Percentiles rank a stretch among this genome's conserved stretches.
phyloP scores from a whole-genome alignment of 495 filamentous ascomycete species.

The Bryoglossum gracile region DNA sequence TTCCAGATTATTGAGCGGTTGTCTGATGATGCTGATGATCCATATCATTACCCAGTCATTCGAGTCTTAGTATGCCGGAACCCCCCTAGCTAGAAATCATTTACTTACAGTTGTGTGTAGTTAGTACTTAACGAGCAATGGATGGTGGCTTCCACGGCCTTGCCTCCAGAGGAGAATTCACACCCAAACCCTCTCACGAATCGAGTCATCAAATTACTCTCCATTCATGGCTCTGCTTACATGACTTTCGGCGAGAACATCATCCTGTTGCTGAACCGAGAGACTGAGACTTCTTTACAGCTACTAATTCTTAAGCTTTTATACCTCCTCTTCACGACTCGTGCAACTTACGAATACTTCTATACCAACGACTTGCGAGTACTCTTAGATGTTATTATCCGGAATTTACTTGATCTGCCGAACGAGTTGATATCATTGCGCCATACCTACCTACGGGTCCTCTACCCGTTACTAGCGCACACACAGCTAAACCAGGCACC shows the following conservation, averaged over 20 bases:
- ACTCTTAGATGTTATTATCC: conserved; percentile 89
- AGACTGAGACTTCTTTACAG: conserved; percentile 88
- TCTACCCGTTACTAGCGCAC: conserved; percentile 83
- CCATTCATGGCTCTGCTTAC: conserved; percentile 67
- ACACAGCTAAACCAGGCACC: conserved; percentile 80
- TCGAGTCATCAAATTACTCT: conserved; percentile 83
- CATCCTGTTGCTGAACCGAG: conserved; percentile 90
- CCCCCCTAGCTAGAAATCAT: conserved; percentile 1
- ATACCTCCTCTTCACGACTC: conserved; percentile 89
- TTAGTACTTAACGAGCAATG: conserved; percentile 97
- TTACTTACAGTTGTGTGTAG: conserved; percentile 38
- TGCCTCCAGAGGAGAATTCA: conserved; percentile 45
- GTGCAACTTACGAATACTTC: conserved; percentile 91
- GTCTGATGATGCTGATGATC: conserved; percentile 85
- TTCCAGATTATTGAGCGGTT: conserved; percentile 85
- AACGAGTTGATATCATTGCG: conserved; percentile 71
- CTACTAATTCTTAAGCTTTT: conserved; percentile 91
- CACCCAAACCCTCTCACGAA: conserved; percentile 62
- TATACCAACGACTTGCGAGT: conserved; percentile 96
- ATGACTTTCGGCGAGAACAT: conserved; percentile 98
- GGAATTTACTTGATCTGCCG: conserved; percentile 88
- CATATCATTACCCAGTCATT: conserved; percentile 94
- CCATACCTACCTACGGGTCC: conserved; percentile 95
- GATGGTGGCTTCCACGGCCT: conserved; percentile 67
- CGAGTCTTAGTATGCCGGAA: conserved; percentile 68